A percentile compares a stretch with the other conserved stretches of the same genome.
Conservation (phyloP, 2,329 filamentous ascomycete genomes). For the Claviceps humidiphila region DNA sequence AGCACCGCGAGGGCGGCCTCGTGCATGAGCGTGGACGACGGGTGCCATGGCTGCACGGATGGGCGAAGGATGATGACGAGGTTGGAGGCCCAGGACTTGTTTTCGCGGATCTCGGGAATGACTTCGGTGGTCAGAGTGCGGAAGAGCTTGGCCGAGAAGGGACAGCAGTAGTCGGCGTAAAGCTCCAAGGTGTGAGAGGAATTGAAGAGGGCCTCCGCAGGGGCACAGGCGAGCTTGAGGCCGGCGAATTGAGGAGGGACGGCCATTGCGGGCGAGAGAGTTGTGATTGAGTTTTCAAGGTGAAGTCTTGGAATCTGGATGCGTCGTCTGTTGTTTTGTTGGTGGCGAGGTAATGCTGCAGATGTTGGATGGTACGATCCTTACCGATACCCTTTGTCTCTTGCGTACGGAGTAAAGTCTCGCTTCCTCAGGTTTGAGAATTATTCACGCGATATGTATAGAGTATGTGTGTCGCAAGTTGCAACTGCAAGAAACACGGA, state of each 20-base stretch:
- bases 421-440: too few relatives aligned
- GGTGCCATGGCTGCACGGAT: slow-evolving; percentile 92
- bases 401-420: too few relatives aligned
- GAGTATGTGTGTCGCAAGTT: too few relatives aligned
- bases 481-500: too few relatives aligned
- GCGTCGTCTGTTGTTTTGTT: not conserved
- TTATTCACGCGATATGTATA: too few relatives aligned
- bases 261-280: slow-evolving; percentile 41
- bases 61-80: slow-evolving; percentile 76
- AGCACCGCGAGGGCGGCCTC: slow-evolving; percentile 78
- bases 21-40: slow-evolving; percentile 65
- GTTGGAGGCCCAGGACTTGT: slow-evolving; percentile 40
- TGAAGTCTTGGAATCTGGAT: too few relatives aligned
- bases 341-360: not conserved
- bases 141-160: slow-evolving; percentile 57
- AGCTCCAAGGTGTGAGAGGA: slow-evolving; percentile 48
- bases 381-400: too few relatives aligned
- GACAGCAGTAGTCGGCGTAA: slow-evolving; percentile 85
- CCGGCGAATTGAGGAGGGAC: slow-evolving; percentile 66
- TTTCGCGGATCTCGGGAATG: slow-evolving; percentile 47
- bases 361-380: too few relatives aligned
- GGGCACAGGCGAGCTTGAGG: slow-evolving; percentile 46
- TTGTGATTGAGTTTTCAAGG: not conserved
- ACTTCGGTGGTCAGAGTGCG: slow-evolving; percentile 58
- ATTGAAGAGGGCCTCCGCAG: slow-evolving; percentile 19